Evolutionary conservation across 2,329 filamentous ascomycete species (phyloP).

Genomic region (Cladosporium sp.): DNA sequence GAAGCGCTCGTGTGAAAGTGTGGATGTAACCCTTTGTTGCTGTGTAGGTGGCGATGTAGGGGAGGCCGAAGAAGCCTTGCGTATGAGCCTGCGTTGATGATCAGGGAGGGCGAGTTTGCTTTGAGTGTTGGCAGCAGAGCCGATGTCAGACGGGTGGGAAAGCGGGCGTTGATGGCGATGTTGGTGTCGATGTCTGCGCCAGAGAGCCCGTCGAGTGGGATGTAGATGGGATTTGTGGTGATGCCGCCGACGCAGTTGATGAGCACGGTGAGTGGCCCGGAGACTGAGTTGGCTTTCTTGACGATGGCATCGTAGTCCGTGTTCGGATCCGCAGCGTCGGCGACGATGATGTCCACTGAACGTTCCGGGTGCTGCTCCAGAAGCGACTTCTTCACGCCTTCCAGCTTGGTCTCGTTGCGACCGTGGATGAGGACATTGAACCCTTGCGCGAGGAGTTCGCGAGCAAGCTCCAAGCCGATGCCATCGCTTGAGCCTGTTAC

Average conservation of each 20-base stretch:
- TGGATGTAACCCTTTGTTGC: constrained; percentile 50
- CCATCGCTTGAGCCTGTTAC: constrained; percentile 58
- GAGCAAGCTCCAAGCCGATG: constrained; percentile 54
- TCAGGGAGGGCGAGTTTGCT: constrained; percentile 44
- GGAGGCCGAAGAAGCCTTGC: constrained; percentile 45
- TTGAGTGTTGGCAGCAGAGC: constrained; percentile 48
- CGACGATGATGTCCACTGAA: constrained; percentile 44
- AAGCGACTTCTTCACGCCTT: constrained; percentile 44
- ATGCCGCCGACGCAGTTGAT: constrained; percentile 59
- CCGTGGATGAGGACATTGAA: constrained; percentile 62
- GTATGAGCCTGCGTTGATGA: constrained; percentile 55
- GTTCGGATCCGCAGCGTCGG: constrained; percentile 43
- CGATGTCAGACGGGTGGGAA: constrained; percentile 51
- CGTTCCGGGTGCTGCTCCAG: constrained; percentile 41
- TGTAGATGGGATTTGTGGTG: constrained; percentile 35
- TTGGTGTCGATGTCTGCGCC: constrained; percentile 43
- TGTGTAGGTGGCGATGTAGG: constrained; percentile 50
- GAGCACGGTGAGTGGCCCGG: constrained; percentile 52
- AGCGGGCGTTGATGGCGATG: constrained; percentile 52
- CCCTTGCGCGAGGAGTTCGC: constrained; percentile 52
- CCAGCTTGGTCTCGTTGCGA: constrained; percentile 53
- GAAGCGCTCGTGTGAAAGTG: constrained; percentile 42
- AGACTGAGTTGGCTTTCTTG: constrained; percentile 28
- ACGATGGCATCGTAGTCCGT: constrained; percentile 27
- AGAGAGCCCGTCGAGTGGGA: constrained; percentile 39